Base-by-base conservation (phyloP, 2,329 filamentous ascomycete species). In the Colletotrichum sp. region DNA sequence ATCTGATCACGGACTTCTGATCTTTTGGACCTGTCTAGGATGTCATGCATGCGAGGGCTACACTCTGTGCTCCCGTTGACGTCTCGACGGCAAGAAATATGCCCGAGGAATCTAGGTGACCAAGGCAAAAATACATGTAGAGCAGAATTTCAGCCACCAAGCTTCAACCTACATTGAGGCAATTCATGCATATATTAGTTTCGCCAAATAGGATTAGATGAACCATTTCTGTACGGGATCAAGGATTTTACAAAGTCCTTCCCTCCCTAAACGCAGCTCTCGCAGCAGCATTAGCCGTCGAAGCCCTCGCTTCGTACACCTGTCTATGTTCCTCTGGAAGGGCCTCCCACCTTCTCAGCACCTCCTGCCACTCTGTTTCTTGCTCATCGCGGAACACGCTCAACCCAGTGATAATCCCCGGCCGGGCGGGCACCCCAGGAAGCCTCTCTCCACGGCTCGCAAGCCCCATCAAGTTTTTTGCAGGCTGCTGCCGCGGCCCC, bases 211-310 rank as follows among this genome's bases (percentile, higher is more conserved):
- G 34, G 13, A 36, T 36, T 13, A 36, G 34, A 3, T 7, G 15
- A 36, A 36, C 8, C 34, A 15, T 1, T 8, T 8, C 15, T 7
- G 34, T 36, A 36, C 13, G 34, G 13, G 34, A 36, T 36, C 34
- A 15, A 15, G 34, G 9, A n/a, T 6, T 13, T 22, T 95, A 61
- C 18, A 30, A 30, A 61, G 10, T 22, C 58, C 25, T 61, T 8
- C 58, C 58, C 28, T 61, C 27, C 18, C 28, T 9, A 30, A 30
- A 61, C 18, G 58, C 18, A 30, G 9, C 58, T 2, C 15, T 30
- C 4, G 15, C 18, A 22, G 58, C 18, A 16, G 58, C 58, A 61
- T 34, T 30, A 1, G 27, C 58, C 18, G 27, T 22, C 3, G 9
- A 28, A n/a, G 66, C 66, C 16, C 1, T 36, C 15, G 13, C 66